Evolutionary conservation across 495 filamentous ascomycete genomes (phyloP), one percentile per base, ranked within the genome.

Genomic region (Pyronema domesticum): DNA sequence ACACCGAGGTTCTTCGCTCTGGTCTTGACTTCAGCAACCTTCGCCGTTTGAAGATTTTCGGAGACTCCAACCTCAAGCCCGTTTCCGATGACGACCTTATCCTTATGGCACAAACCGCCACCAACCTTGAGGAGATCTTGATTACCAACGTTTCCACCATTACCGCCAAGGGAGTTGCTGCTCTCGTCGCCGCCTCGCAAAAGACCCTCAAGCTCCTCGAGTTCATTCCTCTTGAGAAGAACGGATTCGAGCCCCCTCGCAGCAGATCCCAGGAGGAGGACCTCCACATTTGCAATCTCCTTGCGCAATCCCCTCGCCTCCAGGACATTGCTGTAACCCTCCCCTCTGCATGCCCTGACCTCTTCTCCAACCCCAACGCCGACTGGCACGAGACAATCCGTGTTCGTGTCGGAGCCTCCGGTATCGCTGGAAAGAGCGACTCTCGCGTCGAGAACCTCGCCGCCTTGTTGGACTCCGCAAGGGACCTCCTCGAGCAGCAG

Each of bases 101-200:
- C 9, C 63, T 65, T 37, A 73, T 77, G 53, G 69, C 74, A 8
- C 68, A 67, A 10, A 76, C 74, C 0, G 74, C 75, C 6, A 68
- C 66, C 5, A 68, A 66, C 46, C 72, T 77, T 14, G 67, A 73
- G 45, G 69, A 73, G 43, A 68, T 77, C 33, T 72, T 77, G 53
- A 67, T 77, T 48, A 75, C 73, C 2, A 69, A 72, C 46, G 68
- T 72, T n/a, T 69, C 69, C 13, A 71, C 72, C 46, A 67, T 77
- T 55, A 68, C 71, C 23, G 73, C 73, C 30, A 66, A 71, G 23
- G 72, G 74, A 54, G 65, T 77, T 44, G 66, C 74, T 44, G 69
- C 75, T 19, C 57, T 77, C 17, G 68, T 74, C 45, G 65, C 69
- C 34, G 66, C 75, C 9, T 76, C 74, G 1, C 58, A 62, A 9